Conservation (phyloP, 2,329 filamentous ascomycete species). For the Bertia moriformis region DNA sequence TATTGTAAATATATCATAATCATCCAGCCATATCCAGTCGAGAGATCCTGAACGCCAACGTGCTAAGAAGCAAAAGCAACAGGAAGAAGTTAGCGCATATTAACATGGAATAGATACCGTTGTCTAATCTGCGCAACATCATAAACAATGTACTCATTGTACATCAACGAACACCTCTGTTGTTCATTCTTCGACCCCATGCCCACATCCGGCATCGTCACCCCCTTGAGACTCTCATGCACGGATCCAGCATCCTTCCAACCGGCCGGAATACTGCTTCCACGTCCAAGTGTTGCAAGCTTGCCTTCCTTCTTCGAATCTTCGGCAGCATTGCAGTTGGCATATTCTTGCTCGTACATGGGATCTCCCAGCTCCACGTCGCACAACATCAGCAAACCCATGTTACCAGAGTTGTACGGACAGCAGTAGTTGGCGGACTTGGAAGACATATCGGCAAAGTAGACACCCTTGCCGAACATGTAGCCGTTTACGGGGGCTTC, state of each 20-base stretch:
- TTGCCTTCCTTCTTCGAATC: conserved; percentile 28
- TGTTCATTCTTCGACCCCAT: not conserved
- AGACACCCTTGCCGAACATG: conserved; percentile 74
- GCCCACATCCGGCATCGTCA: conserved; percentile 31
- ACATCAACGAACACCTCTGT: conserved; percentile 7
- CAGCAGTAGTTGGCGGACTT: conserved; percentile 73
- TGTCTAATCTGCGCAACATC: conserved; percentile 31
- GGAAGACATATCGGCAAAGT: conserved; percentile 70
- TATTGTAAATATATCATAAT: no score
- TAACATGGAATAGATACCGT: conserved; percentile 27
- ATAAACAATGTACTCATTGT: conserved; percentile 38
- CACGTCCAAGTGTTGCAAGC: conserved; percentile 39
- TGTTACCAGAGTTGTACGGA: conserved; percentile 39
- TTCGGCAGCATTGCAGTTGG: conserved; percentile 30
- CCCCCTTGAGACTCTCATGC: conserved; percentile 31
- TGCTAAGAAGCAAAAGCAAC: no score
- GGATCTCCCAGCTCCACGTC: conserved; percentile 59
- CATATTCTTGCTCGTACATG: conserved; percentile 31
- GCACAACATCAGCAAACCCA: conserved; percentile 66
- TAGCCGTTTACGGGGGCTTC: conserved; percentile 49
- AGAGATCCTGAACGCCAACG: no score
- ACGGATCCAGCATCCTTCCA: conserved; percentile 46
- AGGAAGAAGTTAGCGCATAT: not conserved
- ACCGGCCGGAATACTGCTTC: conserved; percentile 25
- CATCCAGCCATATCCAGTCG: no score